Evolutionary conservation across 1,139 yeast genomes (phyloP), one percentile per base, ranked within the genome.

Genomic region (Debaryomycetaceae sp.): DNA sequence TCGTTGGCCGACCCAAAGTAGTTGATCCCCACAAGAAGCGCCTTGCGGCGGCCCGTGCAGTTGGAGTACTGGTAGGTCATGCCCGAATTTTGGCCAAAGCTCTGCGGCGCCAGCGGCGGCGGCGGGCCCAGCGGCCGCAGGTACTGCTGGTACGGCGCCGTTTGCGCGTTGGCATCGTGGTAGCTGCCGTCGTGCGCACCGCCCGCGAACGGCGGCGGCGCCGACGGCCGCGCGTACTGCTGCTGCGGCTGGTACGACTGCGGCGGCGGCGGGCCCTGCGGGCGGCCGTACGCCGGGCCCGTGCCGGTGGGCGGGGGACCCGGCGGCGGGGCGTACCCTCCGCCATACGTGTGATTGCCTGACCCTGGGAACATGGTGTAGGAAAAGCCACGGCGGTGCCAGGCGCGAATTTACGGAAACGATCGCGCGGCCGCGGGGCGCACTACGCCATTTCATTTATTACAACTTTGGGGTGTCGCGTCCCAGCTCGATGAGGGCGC

Each of bases 21-120:
- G 60, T 89, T 89, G 58, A 86, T 83, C 7, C 97, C 97, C 34
- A 89, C 70, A 35, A 88, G 57, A 37, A 89, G 58, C 1, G 96
- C 97, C 61, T 88, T 89, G 43, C 81, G 76, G 30, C 64, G 63
- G 13, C 95, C 95, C 1, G 73, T 58, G 65, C 91, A 83, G 53
- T 76, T 75, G 23, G 95, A 84, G 60, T 83, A 83, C 52, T 78
- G 82, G 54, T 61, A 82, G 30, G 63, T 60, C 48, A 51, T 53
- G 16, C 51, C 52, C 14, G 53, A 43, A 33, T 58, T 51, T 31
- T 51, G 54, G 4, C 57, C 53, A 35, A 61, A 60, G 18, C 50
- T 47, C 41, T 62, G 69, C 2, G 62, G 60, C 4, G 53, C 46
- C 15, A 51, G 41, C 8, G 71, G 56, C 24, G 56, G 67, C 32